These are phyloP conservation scores for Talinum fruticosum DNA, from an alignment of 148 eudicot genomes.

Conservation along the genomic window DNA sequence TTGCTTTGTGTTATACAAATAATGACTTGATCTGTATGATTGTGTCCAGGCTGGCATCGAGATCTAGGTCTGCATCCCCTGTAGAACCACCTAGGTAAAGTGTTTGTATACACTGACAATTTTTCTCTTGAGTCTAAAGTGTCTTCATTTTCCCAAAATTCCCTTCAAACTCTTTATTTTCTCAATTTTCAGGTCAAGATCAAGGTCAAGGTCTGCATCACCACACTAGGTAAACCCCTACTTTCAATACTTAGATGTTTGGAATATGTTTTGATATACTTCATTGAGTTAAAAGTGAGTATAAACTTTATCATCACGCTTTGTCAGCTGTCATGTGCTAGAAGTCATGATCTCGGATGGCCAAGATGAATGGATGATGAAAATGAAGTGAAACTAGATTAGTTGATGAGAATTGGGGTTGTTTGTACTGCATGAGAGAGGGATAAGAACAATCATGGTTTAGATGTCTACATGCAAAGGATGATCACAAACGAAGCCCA, in stretches of 20 bases:
- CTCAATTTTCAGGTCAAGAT: not conserved
- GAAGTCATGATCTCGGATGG: not conserved
- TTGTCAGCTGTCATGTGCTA: not conserved
- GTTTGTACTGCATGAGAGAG: not conserved
- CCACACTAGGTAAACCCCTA: constrained; percentile 11
- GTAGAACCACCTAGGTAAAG: constrained; percentile 6
- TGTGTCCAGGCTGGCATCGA: constrained; percentile 18
- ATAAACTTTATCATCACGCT: not conserved
- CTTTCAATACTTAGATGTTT: not conserved
- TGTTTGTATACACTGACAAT: not conserved
- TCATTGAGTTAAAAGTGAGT: not conserved
- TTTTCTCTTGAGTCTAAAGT: not conserved
- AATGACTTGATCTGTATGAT: constrained; percentile 19
- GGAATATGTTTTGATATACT: not conserved
- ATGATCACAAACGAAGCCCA: not conserved
- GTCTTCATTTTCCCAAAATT: not conserved
- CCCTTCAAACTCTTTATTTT: not conserved
- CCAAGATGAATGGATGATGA: not conserved
- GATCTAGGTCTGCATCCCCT: constrained; percentile 25
- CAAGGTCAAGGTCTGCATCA: constrained; percentile 27
- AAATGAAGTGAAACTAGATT: too few relatives aligned
- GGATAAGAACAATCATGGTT: not conserved
- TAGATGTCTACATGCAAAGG: not conserved
- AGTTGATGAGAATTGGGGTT: not conserved
- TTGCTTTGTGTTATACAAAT: constrained; percentile 3